Conservation (phyloP, 2,329 filamentous ascomycete genomes). For the Arthroderma sp. region DNA sequence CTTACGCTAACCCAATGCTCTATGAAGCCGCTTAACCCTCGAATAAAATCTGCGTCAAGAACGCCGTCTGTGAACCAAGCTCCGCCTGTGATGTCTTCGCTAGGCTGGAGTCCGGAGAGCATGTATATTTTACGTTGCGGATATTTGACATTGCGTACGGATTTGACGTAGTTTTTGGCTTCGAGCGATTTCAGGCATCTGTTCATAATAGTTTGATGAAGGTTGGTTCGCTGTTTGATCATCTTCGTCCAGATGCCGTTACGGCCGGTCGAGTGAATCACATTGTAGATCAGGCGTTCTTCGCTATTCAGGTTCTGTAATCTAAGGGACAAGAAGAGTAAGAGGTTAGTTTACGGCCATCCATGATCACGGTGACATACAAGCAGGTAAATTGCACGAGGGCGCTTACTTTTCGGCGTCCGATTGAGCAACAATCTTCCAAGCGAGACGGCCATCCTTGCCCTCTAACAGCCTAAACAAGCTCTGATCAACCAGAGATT, state of each 20-base stretch:
- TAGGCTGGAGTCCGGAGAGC: slow-evolving; percentile 68
- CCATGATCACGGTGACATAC: not conserved
- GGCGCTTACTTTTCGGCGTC: slow-evolving; percentile 35
- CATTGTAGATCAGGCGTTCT: slow-evolving; percentile 74
- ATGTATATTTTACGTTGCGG: slow-evolving; percentile 94
- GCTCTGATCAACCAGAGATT: slow-evolving; percentile 33
- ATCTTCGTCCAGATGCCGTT: slow-evolving; percentile 86
- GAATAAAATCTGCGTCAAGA: slow-evolving; percentile 78
- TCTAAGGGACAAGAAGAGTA: slow-evolving; percentile 13
- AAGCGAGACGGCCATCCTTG: slow-evolving; percentile 31
- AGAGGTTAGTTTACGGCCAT: slow-evolving; percentile 7
- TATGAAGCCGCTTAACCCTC: slow-evolving; percentile 58
- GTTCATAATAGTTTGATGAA: slow-evolving; percentile 72
- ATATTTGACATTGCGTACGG: slow-evolving; percentile 83
- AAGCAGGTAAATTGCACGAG: not conserved
- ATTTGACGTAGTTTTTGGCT: slow-evolving; percentile 66
- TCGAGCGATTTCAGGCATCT: slow-evolving; percentile 75
- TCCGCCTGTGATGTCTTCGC: slow-evolving; percentile 81
- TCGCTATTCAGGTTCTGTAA: slow-evolving; percentile 42
- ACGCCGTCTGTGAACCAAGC: slow-evolving; percentile 90
- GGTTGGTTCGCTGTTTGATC: slow-evolving; percentile 64
- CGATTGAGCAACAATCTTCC: slow-evolving; percentile 36
- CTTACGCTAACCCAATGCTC: slow-evolving; percentile 58
- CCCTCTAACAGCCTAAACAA: slow-evolving; percentile 33
- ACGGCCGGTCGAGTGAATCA: slow-evolving; percentile 72